A percentile compares a stretch with the other conserved stretches of the same genome.
phyloP scores from a whole-genome alignment of 2,329 filamentous ascomycete species.

The Fusarium sp. region DNA sequence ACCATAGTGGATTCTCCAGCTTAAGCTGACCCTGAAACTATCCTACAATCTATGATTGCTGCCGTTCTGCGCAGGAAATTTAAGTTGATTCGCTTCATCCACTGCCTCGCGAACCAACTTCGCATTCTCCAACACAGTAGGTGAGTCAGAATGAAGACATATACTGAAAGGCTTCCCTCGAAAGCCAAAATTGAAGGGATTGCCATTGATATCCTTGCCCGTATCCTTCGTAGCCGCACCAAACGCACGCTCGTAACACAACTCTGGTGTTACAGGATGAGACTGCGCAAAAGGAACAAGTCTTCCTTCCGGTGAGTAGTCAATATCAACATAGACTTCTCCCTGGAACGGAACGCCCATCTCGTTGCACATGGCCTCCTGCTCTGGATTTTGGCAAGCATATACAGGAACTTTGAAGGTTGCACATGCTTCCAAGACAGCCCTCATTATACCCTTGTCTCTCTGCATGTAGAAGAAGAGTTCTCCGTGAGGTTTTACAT shows the following conservation, averaged over 20 bases:
- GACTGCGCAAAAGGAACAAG: neutral
- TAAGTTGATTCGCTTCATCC: neutral
- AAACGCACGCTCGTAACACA: neutral
- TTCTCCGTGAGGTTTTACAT: conserved; percentile 72
- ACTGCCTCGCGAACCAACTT: neutral
- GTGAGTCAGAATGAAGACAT: neutral
- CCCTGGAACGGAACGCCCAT: neutral
- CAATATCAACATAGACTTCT: neutral
- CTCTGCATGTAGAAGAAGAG: conserved; percentile 58
- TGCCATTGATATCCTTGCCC: neutral
- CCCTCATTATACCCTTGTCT: conserved; percentile 42
- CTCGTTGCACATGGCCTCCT: neutral
- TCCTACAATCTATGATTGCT: neutral
- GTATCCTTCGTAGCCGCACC: neutral
- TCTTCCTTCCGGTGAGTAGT: neutral
- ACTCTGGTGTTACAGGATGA: neutral
- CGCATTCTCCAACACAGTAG: neutral
- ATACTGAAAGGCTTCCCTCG: neutral
- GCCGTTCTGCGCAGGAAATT: neutral
- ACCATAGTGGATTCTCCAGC: neutral
- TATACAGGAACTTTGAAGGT: conserved; percentile 47
- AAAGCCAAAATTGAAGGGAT: neutral
- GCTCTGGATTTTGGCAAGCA: conserved; percentile 18
- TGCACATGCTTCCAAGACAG: conserved; percentile 44
- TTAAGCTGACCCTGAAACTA: neutral